Conservation (phyloP, 2,329 filamentous ascomycete genomes). For the Xylariaceae sp. region DNA sequence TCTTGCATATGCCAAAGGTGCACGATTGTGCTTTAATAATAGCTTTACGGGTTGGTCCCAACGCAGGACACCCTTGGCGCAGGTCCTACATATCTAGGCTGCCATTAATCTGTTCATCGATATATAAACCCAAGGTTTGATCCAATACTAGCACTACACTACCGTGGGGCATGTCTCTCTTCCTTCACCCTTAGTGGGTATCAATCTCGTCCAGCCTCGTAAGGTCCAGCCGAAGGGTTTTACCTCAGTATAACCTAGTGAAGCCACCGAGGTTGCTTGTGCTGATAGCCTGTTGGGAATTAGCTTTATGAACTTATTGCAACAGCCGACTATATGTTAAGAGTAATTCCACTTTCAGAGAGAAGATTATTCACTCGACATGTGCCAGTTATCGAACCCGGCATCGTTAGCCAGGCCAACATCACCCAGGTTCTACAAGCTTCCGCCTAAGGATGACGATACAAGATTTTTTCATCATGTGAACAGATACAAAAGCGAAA, state of each 20-base stretch:
- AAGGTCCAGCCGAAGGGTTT: background rate
- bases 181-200: background rate
- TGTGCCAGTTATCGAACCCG: conserved; percentile 37
- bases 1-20: no score
- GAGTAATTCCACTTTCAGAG: conserved; percentile 50
- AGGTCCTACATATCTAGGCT: background rate
- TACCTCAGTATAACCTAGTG: background rate
- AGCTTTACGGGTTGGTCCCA: no score
- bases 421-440: conserved; percentile 46
- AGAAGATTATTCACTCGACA: conserved; percentile 63
- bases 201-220: background rate
- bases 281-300: background rate
- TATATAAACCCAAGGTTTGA: background rate
- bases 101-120: background rate
- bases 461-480: conserved; percentile 82
- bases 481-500: conserved; percentile 25
- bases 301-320: background rate
- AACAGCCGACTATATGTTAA: background rate
- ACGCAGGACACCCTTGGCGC: no score
- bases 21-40: no score
- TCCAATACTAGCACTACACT: background rate
- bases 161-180: background rate
- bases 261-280: background rate
- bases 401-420: conserved; percentile 41
- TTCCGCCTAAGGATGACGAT: conserved; percentile 99